Conservation (phyloP, 2,329 filamentous ascomycete species). For the Purpureocillium takamizusanense region DNA sequence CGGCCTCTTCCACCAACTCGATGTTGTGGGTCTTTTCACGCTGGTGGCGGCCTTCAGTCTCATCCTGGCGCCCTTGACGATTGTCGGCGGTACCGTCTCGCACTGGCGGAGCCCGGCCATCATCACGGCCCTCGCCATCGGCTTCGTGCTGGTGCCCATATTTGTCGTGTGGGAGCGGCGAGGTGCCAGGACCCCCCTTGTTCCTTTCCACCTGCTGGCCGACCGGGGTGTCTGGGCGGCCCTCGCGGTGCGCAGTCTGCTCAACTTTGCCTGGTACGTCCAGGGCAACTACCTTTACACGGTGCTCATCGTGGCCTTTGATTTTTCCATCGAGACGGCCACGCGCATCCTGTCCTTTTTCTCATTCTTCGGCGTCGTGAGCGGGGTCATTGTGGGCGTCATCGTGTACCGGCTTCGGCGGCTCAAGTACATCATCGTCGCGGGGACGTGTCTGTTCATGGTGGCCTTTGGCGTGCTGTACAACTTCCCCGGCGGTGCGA, state of each 20-base stretch:
- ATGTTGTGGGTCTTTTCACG: conserved; percentile 37
- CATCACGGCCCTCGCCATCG: conserved; percentile 40
- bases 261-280: conserved; percentile 45
- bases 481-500: conserved; percentile 40
- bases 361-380: conserved; percentile 42
- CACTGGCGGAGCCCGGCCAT: conserved; percentile 43
- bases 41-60: conserved; percentile 36
- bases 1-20: conserved; percentile 48
- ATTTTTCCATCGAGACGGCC: conserved; percentile 43
- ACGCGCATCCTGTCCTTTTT: conserved; percentile 50
- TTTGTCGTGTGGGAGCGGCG: conserved; percentile 46
- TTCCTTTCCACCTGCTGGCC: conserved; percentile 48
- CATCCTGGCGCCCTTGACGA: conserved; percentile 41
- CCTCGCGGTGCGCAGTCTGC: conserved; percentile 40
- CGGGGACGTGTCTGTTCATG: conserved; percentile 46
- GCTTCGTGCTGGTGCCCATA: conserved; percentile 35
- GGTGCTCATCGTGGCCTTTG: conserved; percentile 47
- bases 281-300: conserved; percentile 54
- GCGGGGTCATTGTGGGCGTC: conserved; percentile 40
- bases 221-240: conserved; percentile 55
- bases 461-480: conserved; percentile 48
- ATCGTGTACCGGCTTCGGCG: conserved; percentile 42
- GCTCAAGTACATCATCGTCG: conserved; percentile 49
- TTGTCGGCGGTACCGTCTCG: conserved; percentile 38
- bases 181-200: conserved; percentile 38